Evolutionary conservation across 345 rosid species (phyloP).

Genomic region (Murraya koenigii): DNA sequence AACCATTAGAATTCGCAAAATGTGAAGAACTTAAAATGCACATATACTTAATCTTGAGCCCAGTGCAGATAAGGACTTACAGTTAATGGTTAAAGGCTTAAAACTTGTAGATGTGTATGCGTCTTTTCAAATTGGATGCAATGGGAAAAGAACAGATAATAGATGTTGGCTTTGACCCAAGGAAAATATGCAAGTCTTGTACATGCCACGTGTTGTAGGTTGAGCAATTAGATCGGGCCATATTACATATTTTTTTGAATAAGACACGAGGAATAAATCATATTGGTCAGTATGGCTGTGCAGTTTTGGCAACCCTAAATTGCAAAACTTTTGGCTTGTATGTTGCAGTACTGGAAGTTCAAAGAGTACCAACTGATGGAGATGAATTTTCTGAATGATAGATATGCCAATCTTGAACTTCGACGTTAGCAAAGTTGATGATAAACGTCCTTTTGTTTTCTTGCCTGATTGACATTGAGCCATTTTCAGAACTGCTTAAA

Average conservation of each 20-base stretch:
- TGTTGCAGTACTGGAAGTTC: background rate
- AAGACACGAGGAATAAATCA: background rate
- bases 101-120: background rate
- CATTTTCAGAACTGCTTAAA: background rate
- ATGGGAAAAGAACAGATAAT: background rate
- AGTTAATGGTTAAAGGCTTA: background rate
- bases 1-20: background rate
- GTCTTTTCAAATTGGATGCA: background rate
- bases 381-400: background rate
- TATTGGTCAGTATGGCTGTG: background rate
- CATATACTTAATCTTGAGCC: background rate
- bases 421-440: background rate
- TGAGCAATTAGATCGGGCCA: background rate
- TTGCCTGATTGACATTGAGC: background rate
- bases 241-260: background rate
- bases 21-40: background rate
- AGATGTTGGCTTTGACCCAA: background rate
- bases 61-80: background rate
- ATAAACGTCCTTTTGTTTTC: background rate
- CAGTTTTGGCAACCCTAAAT: background rate
- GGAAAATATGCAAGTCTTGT: background rate
- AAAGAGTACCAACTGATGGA: background rate
- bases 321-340: background rate
- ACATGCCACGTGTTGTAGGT: no score
- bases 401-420: background rate